A percentile compares a stretch with the other conserved stretches of the same genome.
These are phyloP conservation scores for Nakaseomyces delphensis DNA, from an alignment of 1,139 yeast species.

Conservation along the genomic window DNA sequence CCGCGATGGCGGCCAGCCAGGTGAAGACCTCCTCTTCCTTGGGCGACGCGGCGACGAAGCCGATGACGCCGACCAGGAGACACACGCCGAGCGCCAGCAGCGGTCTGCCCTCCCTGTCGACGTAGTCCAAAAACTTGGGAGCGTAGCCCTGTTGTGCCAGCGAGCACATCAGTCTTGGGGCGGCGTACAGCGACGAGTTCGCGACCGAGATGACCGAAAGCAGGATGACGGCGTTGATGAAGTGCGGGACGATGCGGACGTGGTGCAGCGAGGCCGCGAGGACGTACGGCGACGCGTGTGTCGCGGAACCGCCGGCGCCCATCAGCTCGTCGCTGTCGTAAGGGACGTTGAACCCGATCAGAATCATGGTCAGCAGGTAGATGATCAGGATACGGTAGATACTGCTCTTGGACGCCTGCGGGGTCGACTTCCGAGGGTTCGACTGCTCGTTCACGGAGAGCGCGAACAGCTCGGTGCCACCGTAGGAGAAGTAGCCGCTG, in stretches of 20 bases:
- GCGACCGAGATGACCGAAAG: constrained; percentile 43
- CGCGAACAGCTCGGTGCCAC: constrained; percentile 74
- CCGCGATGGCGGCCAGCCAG: constrained; percentile 79
- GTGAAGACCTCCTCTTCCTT: constrained; percentile 57
- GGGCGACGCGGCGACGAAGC: constrained; percentile 46
- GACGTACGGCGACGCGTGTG: constrained; percentile 59
- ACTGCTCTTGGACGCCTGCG: constrained; percentile 54
- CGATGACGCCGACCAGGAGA: constrained; percentile 43
- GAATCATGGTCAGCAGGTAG: constrained; percentile 48
- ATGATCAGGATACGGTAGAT: constrained; percentile 59
- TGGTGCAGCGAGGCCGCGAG: constrained; percentile 60
- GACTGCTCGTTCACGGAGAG: constrained; percentile 79
- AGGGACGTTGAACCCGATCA: constrained; percentile 60
- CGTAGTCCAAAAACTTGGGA: constrained; percentile 44
- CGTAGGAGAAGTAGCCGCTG: constrained; percentile 75
- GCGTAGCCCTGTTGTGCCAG: constrained; percentile 54
- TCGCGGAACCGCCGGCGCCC: constrained; percentile 35
- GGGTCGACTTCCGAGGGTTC: constrained; percentile 66
- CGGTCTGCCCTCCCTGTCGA: constrained; percentile 56
- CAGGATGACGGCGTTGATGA: constrained; percentile 42
- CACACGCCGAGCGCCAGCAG: constrained; percentile 39
- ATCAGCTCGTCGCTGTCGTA: constrained; percentile 41
- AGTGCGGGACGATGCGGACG: constrained; percentile 47
- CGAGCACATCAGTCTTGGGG: constrained; percentile 52
- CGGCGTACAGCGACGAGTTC: constrained; percentile 46